Conservation (phyloP, 2,329 filamentous ascomycete species). For the Grosmannia penicillata region DNA sequence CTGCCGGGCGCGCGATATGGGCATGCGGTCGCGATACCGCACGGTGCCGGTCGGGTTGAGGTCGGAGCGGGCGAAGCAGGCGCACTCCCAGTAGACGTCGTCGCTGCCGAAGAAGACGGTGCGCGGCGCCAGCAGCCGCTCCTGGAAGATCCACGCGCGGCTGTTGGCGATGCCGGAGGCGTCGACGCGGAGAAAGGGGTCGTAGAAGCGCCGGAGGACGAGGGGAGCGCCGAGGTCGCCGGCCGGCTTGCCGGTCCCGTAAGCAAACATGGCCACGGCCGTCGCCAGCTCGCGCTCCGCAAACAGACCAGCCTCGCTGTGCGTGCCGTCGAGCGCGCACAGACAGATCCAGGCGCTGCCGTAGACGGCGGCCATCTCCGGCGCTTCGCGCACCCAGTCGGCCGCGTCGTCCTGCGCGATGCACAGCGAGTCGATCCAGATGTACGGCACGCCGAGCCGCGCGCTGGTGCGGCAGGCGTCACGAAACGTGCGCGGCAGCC, state of each 20-base stretch:
- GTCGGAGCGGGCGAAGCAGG: neutral
- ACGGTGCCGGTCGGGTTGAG: neutral
- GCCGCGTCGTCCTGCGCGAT: neutral
- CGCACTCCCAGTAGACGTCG: neutral
- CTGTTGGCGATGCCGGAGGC: neutral
- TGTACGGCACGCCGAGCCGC: neutral
- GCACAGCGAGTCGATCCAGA: conserved; percentile 2
- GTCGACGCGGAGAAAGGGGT: neutral
- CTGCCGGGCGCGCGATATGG: neutral
- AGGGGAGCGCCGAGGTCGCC: neutral
- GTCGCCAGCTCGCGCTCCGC: neutral
- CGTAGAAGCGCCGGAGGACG: neutral
- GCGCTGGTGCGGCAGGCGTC: neutral
- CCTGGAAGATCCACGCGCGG: neutral
- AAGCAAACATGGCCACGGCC: neutral
- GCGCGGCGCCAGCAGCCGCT: neutral
- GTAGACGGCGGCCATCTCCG: neutral
- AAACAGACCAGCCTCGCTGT: neutral
- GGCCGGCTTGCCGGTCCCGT: neutral
- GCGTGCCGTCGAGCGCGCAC: neutral
- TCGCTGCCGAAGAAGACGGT: neutral
- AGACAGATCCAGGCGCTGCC: neutral
- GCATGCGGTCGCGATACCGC: neutral
- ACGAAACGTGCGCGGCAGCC: neutral
- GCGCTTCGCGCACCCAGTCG: neutral